Evolutionary conservation across 2,329 filamentous ascomycete species (phyloP).

Genomic region (Cytospora chrysosperma): DNA sequence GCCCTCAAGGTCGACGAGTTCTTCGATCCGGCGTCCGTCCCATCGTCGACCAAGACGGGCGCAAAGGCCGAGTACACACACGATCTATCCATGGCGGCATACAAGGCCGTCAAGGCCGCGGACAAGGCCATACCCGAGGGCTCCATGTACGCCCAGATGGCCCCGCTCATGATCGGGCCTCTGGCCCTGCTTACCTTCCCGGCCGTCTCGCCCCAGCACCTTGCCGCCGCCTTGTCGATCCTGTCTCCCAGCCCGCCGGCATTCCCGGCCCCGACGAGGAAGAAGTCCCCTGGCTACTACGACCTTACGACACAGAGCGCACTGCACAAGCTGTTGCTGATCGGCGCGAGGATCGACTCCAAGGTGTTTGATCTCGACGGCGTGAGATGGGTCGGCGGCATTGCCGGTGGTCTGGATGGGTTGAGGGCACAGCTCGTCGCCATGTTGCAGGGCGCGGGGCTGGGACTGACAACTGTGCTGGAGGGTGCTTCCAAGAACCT

Average conservation of each 20-base stretch:
- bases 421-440: slow-evolving; percentile 78
- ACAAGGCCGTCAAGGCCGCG: slow-evolving; percentile 44
- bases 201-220: slow-evolving; percentile 75
- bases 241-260: slow-evolving; percentile 68
- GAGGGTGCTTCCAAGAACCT: slow-evolving; percentile 78
- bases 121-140: slow-evolving; percentile 33
- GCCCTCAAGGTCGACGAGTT: slow-evolving; percentile 86
- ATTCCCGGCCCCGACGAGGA: slow-evolving; percentile 77
- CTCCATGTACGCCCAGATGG: slow-evolving; percentile 58
- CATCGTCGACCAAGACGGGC: slow-evolving; percentile 33
- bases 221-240: slow-evolving; percentile 77
- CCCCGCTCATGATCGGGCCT: slow-evolving; percentile 78
- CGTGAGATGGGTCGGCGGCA: slow-evolving; percentile 64
- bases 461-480: slow-evolving; percentile 73
- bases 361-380: slow-evolving; percentile 77
- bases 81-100: slow-evolving; percentile 55
- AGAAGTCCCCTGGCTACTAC: slow-evolving; percentile 76
- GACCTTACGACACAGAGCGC: slow-evolving; percentile 77
- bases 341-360: slow-evolving; percentile 85
- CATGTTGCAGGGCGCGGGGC: slow-evolving; percentile 77
- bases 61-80: slow-evolving; percentile 42
- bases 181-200: slow-evolving; percentile 80
- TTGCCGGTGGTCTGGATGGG: slow-evolving; percentile 77
- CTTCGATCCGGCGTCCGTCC: slow-evolving; percentile 54
- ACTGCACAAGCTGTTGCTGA: slow-evolving; percentile 79